Conservation (phyloP, 2,329 filamentous ascomycete species). For the Allantophomopsis cytisporea region DNA sequence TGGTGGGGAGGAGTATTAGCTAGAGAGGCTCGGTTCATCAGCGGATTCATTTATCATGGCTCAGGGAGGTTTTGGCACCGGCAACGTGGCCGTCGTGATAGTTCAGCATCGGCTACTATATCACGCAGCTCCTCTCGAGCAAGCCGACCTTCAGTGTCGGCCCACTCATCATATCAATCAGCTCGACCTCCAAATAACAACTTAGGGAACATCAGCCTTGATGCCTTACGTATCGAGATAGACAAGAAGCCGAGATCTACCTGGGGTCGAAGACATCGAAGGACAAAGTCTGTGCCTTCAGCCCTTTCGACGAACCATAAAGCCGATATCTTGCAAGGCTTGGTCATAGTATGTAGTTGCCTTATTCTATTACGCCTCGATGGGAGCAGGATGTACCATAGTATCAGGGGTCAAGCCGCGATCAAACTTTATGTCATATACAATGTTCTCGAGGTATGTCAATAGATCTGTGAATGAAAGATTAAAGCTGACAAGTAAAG, state of each 20-base stretch:
- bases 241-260: not conserved
- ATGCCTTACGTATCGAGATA: constrained; percentile 2
- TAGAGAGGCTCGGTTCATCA: constrained; percentile 60
- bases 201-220: not conserved
- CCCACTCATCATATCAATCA: constrained; percentile 11
- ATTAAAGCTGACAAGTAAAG: constrained; percentile 83
- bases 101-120: constrained; percentile 8
- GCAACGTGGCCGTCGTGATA: constrained; percentile 32
- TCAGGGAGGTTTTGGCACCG: constrained; percentile 63
- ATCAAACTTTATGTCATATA: constrained; percentile 99
- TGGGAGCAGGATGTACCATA: constrained; percentile 95
- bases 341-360: constrained; percentile 78
- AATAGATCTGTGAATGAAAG: not conserved
- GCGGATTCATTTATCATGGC: constrained; percentile 67
- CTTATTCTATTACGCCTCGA: constrained; percentile 80
- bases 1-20: constrained; percentile 67
- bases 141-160: constrained; percentile 10
- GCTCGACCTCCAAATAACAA: constrained; percentile 1
- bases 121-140: constrained; percentile 15
- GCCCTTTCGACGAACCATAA: constrained; percentile 80
- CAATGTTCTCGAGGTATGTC: constrained; percentile 72
- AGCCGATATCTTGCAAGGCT: constrained; percentile 83
- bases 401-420: constrained; percentile 87
- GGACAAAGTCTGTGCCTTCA: constrained; percentile 76
- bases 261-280: constrained; percentile 39